Conservation (phyloP, 2,329 filamentous ascomycete genomes). For the Bisporella sp. region DNA sequence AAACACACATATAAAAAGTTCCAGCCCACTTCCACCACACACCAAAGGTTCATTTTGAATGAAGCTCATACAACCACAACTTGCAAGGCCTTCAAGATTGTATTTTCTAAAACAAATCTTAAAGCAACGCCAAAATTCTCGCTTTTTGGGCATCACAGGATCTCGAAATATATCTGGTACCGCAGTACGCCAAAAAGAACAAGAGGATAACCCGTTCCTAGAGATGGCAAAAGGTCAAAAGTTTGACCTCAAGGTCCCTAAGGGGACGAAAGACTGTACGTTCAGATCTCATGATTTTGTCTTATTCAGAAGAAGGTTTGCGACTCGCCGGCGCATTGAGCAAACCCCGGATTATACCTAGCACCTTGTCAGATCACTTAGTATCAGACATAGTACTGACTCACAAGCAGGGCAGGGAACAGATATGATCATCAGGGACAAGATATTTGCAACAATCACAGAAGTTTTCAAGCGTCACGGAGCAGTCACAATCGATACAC, state of each 20-base stretch:
- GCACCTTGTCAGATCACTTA: neutral
- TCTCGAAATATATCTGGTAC: conserved; percentile 16
- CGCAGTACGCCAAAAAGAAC: conserved; percentile 12
- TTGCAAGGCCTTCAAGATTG: conserved; percentile 24
- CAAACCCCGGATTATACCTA: neutral
- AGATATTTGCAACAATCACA: conserved; percentile 70
- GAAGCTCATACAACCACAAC: conserved; percentile 18
- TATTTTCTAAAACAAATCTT: too few species aligned
- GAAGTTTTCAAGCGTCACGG: conserved; percentile 80
- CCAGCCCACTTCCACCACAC: too few species aligned
- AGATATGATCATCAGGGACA: conserved; percentile 74
- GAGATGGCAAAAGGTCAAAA: conserved; percentile 33
- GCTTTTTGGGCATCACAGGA: conserved; percentile 5
- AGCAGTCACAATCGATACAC: conserved; percentile 71
- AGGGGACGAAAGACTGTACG: conserved; percentile 80
- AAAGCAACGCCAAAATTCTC: neutral
- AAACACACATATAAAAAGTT: too few species aligned
- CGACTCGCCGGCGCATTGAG: neutral
- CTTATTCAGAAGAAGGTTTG: neutral
- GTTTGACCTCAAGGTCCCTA: conserved; percentile 78
- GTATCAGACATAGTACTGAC: conserved; percentile 17
- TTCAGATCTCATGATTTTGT: neutral
- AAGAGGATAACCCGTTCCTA: conserved; percentile 22
- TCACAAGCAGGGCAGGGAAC: conserved; percentile 52
- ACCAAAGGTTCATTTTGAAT: conserved; percentile 13